Evolutionary conservation across 192 early-diverging fungal species (phyloP).

Genomic region (Linderina pennispora): DNA sequence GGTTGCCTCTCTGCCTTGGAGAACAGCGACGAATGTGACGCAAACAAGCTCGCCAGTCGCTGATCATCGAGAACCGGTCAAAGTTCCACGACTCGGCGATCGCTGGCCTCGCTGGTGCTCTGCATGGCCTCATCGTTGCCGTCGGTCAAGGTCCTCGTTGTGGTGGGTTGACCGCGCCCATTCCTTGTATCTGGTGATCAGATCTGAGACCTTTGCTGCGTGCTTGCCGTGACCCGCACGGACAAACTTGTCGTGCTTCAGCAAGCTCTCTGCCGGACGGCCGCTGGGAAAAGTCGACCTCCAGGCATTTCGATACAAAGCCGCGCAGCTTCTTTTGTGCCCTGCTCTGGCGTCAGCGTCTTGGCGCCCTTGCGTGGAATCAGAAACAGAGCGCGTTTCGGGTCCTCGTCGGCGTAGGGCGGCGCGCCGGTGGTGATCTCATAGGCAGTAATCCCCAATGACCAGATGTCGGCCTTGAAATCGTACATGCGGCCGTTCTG

Average conservation of each 20-base stretch:
- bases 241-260: slow-evolving; percentile 56
- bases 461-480: slow-evolving; percentile 99
- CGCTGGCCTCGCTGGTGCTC: slow-evolving; percentile 41
- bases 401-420: slow-evolving; percentile 86
- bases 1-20: slow-evolving; percentile 23
- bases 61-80: slow-evolving; percentile 42
- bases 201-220: slow-evolving; percentile 36
- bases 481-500: slow-evolving; percentile 81
- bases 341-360: slow-evolving; percentile 72
- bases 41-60: slow-evolving; percentile 36
- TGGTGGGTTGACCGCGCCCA: slow-evolving; percentile 27
- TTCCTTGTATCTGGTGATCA: slow-evolving; percentile 36
- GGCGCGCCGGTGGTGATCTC: slow-evolving; percentile 95
- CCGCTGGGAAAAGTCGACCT: slow-evolving; percentile 81
- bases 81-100: slow-evolving; percentile 47
- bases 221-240: slow-evolving; percentile 42
- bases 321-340: slow-evolving; percentile 71
- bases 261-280: slow-evolving; percentile 81
- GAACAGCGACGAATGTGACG: slow-evolving; percentile 43
- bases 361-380: slow-evolving; percentile 82
- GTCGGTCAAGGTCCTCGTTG: slow-evolving; percentile 24
- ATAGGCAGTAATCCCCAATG: slow-evolving; percentile 95
- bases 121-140: slow-evolving; percentile 45
- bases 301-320: slow-evolving; percentile 81
- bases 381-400: slow-evolving; percentile 80